Conservation (phyloP, 306 rosid genomes). For the Delonix regia region DNA sequence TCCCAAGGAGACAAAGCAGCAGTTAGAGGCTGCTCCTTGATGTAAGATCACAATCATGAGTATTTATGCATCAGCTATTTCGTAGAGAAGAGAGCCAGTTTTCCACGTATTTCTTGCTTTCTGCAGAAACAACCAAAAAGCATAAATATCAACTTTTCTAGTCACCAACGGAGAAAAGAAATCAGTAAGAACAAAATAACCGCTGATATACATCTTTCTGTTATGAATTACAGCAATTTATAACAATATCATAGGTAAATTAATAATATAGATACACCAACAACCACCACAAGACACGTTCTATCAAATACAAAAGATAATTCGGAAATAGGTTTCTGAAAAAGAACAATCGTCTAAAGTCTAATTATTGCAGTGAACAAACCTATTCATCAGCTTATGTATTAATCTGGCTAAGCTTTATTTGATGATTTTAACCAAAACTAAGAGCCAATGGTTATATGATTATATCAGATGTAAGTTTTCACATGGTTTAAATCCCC, state of each 20-base stretch:
- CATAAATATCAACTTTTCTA: conserved; percentile 2
- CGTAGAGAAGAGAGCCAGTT: conserved; percentile 78
- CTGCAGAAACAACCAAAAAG: conserved; percentile 54
- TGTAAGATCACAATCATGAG: conserved; percentile 20
- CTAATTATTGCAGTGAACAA: background rate
- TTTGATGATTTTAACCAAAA: background rate
- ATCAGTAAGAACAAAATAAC: conserved; percentile 19
- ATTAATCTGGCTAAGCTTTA: background rate
- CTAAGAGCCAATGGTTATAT: background rate
- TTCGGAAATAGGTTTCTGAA: background rate
- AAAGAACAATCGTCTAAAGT: background rate
- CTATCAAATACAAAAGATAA: background rate
- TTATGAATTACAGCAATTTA: background rate
- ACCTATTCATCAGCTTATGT: background rate
- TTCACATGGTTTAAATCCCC: background rate
- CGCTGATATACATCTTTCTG: background rate
- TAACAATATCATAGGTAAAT: conserved; percentile 8
- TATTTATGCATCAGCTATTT: conserved; percentile 54
- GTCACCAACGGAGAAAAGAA: background rate
- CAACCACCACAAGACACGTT: background rate
- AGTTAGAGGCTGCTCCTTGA: conserved; percentile 9
- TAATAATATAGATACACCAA: background rate
- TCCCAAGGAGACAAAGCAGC: conserved; percentile 24
- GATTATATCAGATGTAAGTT: background rate
- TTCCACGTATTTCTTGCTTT: conserved; percentile 77